Conservation (phyloP, 345 rosid genomes). For the Lepidium aucheri region DNA sequence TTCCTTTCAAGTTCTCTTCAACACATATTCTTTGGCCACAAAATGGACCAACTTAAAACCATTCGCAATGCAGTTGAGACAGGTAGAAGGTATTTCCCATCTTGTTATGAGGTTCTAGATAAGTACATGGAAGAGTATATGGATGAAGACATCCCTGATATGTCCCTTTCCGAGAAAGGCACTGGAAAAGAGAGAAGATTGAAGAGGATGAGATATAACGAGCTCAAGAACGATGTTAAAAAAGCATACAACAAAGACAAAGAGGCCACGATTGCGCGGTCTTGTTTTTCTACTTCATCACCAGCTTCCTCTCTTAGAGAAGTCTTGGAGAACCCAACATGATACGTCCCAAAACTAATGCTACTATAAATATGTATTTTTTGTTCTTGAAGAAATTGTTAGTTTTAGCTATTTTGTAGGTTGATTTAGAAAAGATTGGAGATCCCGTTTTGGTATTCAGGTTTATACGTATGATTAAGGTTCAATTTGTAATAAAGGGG, state of each 20-base stretch:
- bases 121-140: conserved; percentile 57
- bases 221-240: conserved; percentile 74
- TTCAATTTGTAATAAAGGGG: neutral
- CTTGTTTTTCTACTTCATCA: conserved; percentile 54
- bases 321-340: conserved; percentile 12
- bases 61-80: conserved; percentile 55
- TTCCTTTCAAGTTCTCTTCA: neutral
- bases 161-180: conserved; percentile 67
- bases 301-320: conserved; percentile 45
- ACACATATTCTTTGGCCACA: neutral
- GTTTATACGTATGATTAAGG: neutral
- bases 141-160: conserved; percentile 85
- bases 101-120: conserved; percentile 79
- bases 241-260: conserved; percentile 84
- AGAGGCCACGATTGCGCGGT: conserved; percentile 41
- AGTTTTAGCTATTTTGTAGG: neutral
- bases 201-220: conserved; percentile 65
- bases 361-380: neutral
- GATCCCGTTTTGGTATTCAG: neutral
- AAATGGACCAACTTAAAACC: neutral
- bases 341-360: neutral
- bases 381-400: neutral
- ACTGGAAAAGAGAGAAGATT: conserved; percentile 48
- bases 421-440: neutral
- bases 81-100: conserved; percentile 78